These are phyloP conservation scores for Elongisporangium prolatum DNA, from an alignment of 352 stramenopile species.

Conservation along the genomic window DNA sequence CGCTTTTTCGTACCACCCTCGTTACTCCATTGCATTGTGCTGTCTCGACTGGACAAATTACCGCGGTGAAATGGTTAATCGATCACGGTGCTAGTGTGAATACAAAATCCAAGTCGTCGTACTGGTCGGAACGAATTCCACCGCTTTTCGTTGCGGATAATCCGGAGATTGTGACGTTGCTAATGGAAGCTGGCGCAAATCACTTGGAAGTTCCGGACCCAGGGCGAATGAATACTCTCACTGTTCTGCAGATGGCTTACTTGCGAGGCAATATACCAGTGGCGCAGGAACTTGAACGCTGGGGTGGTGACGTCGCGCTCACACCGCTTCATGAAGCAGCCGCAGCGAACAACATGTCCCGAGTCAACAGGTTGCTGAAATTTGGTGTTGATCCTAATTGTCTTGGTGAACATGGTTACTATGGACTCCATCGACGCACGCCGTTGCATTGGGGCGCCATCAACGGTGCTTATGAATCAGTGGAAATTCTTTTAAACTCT, in stretches of 20 bases:
- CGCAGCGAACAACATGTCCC: constrained; percentile 25
- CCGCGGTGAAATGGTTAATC: constrained; percentile 51
- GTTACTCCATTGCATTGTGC: constrained; percentile 68
- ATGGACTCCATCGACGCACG: constrained; percentile 58
- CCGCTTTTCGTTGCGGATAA: constrained; percentile 69
- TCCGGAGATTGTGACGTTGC: constrained; percentile 50
- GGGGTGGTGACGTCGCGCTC: constrained; percentile 63
- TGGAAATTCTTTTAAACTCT: constrained; percentile 38
- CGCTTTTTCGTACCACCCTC: constrained; percentile 66
- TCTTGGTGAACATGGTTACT: constrained; percentile 65
- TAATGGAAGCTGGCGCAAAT: constrained; percentile 63
- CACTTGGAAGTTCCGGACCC: constrained; percentile 64
- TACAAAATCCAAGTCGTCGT: constrained; percentile 49
- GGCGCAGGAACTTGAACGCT: constrained; percentile 57
- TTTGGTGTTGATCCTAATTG: constrained; percentile 53
- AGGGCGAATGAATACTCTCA: constrained; percentile 66
- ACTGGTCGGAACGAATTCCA: constrained; percentile 57
- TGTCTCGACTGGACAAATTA: constrained; percentile 54
- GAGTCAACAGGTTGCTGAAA: constrained; percentile 43
- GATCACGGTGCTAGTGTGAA: constrained; percentile 55
- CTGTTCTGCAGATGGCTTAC: constrained; percentile 60
- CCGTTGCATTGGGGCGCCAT: constrained; percentile 72
- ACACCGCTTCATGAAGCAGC: constrained; percentile 68
- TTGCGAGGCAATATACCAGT: constrained; percentile 63
- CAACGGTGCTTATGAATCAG: constrained; percentile 35